Evolutionary conservation across 352 stramenopile species (phyloP), one percentile per base, ranked within the genome.

Genomic region (Phytopythium vexans): DNA sequence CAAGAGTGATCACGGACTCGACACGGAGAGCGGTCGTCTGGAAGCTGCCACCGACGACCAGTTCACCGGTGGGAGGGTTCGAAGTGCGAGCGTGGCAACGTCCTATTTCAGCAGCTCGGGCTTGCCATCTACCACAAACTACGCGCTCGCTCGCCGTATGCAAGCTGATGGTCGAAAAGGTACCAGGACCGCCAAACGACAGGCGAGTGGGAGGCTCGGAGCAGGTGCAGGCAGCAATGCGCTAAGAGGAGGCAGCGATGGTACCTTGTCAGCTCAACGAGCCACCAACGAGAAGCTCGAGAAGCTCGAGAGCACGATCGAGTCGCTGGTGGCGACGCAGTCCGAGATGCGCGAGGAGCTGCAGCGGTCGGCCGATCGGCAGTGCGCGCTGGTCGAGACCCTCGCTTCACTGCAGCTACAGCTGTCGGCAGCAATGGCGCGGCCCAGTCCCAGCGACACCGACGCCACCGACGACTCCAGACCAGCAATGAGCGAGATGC

Each of bases 331-430:
- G 36, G 57, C 44, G 9, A 42, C 53, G 4, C 74, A 88, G 41
- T 45, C 7, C 15, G 73, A 86, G 44, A 77, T 85, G 36, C 71
- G 77, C 32, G 64, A 82, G 35, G 65, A 81, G 11, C 62, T 82
- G 21, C 49, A 49, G 31, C 58, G 58, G 37, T 53, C 56, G 9
- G 47, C 68, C n/a, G 62, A 75, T 36, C 60, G 53, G 7, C 68
- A 84, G 42, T 55, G 48, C 1, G 62, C 80, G 49, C 56, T 86
- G 3, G 55, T 88, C 16, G 49, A 74, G 34, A 44, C 60, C 31
- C 49, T 88, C 44, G 62, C 47, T 5, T 41, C 27, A 10, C 61
- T 52, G 44, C 52, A 56, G 14, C 36, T 62, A 8, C 54, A 70
- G 38, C 31, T 49, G 31, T 27, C 21, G 21, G 21, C 21, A 27